These are phyloP conservation scores for Fagus crenata DNA, from an alignment of 306 rosid genomes.

Conservation along the genomic window DNA sequence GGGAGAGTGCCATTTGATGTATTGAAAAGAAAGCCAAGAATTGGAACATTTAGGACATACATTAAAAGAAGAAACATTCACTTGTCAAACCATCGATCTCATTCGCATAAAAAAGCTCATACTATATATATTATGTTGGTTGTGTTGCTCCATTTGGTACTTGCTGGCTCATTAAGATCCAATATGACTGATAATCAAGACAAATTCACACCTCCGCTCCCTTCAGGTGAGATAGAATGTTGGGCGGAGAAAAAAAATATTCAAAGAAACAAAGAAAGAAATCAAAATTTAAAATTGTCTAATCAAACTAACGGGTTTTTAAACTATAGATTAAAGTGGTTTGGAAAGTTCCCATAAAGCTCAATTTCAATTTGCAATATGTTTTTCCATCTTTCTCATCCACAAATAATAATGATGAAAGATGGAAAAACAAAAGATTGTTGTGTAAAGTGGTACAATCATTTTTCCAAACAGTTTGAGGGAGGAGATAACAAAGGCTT, in stretches of 20 bases:
- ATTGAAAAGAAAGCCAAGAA: too few relatives aligned
- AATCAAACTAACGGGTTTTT: slow-evolving; percentile 6
- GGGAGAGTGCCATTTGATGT: too few relatives aligned
- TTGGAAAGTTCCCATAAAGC: slow-evolving; percentile 6
- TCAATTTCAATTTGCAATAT: background rate
- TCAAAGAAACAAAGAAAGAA: background rate
- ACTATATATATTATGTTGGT: slow-evolving; percentile 55
- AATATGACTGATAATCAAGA: slow-evolving; percentile 71
- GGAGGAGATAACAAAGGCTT: too few relatives aligned
- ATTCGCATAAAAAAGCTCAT: too few relatives aligned
- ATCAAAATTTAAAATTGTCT: slow-evolving; percentile 3
- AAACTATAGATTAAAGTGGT: slow-evolving; percentile 13
- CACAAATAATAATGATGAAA: slow-evolving; percentile 3
- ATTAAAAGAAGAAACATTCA: too few relatives aligned
- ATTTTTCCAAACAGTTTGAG: too few relatives aligned
- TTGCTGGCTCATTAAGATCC: slow-evolving; percentile 80
- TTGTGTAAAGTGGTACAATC: slow-evolving; percentile 37
- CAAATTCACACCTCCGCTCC: slow-evolving; percentile 83
- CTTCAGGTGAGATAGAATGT: slow-evolving; percentile 84
- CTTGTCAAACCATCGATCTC: too few relatives aligned
- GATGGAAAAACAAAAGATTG: slow-evolving; percentile 73
- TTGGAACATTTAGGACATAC: too few relatives aligned
- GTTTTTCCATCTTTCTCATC: slow-evolving; percentile 4
- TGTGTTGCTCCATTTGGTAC: slow-evolving; percentile 79
- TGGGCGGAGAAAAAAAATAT: slow-evolving; percentile 33